Evolutionary conservation across 2,329 filamentous ascomycete genomes (phyloP).

Genomic region (Rutstroemia sp.): DNA sequence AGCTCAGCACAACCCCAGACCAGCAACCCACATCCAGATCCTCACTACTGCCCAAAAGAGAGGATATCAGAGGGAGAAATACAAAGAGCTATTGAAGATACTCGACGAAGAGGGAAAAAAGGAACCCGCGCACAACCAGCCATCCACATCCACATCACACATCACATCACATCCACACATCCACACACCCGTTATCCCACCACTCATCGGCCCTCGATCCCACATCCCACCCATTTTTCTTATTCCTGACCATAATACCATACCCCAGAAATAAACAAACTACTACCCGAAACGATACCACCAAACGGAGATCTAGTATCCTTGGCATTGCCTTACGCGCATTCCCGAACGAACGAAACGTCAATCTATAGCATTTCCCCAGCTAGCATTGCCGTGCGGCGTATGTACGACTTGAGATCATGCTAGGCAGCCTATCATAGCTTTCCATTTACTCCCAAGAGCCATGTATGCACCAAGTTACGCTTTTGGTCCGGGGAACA

Average conservation of each 20-base stretch:
- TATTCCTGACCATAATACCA: background rate
- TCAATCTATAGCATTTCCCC: conserved; percentile 3
- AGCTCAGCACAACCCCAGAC: no score
- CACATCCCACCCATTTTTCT: no score
- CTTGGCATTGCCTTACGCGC: conserved; percentile 9
- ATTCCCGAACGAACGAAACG: conserved; percentile 9
- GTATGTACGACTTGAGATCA: conserved; percentile 9
- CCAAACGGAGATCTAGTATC: conserved; percentile 1
- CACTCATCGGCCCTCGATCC: no score
- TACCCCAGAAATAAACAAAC: conserved; percentile 3
- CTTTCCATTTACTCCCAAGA: conserved; percentile 2
- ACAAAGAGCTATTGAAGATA: no score
- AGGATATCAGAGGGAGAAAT: no score
- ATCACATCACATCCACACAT: no score
- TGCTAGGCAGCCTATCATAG: conserved; percentile 13
- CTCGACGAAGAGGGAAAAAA: no score
- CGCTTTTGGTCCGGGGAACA: conserved; percentile 11
- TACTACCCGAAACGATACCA: conserved; percentile 6
- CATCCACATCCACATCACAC: no score
- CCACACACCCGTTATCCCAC: no score
- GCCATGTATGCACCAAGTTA: conserved; percentile 16
- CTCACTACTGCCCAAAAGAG: no score
- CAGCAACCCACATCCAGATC: no score
- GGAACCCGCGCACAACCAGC: no score
- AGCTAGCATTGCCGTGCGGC: conserved; percentile 10